Evolutionary conservation across 23 red algal species (phyloP), one percentile per base, ranked within the genome.

Genomic region (Pyropia yezoensis): DNA sequence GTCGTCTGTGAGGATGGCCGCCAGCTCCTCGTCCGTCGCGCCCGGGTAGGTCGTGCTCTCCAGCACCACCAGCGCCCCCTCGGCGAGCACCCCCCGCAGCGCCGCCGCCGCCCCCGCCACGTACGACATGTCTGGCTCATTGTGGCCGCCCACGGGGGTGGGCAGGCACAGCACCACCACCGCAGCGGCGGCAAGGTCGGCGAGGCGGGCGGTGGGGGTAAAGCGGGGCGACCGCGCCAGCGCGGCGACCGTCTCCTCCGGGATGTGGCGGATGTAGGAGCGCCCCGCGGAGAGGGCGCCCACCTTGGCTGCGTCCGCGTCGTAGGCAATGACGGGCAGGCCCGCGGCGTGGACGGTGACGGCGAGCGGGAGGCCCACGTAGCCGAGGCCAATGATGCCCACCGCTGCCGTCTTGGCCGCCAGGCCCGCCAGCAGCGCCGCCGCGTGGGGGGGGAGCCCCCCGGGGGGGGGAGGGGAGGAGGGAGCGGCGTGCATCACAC

Each of bases 11-110:
- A 90, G 50, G 13, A 90, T 69, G 14, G 66, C 47, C 26, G 70
- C 53, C 13, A 90, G 20, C 54, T 90, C 86, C 11, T 51, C 67
- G 19, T 90, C 86, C 33, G 86, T 90, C 59, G 86, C 76, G 12
- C 86, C 86, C 11, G 86, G 86, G 45, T 90, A 90, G 14, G 86
- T 90, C 2, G 86, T 90, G 28, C 74, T 80, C 72, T 90, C 86
- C 57, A 90, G 55, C 14, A 90, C 69, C 15, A 90, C 65, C 19
- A 90, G 70, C 61, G 63, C 39, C 2, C 57, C 57, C 23, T 32
- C 24, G 50, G 25, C 62, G 19, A 90, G 52, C 47, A 30, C 26
- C 7, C 17, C 25, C 55, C 55, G 19, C 8, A 90, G 54, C 8
- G 20, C 51, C 17, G 33, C 51, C 39, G 69, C 63, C n/a, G 75